A percentile compares a stretch with the other conserved stretches of the same genome.
These are phyloP conservation scores for Neurospora sp. DNA, from an alignment of 495 filamentous ascomycete species.

Conservation along the genomic window DNA sequence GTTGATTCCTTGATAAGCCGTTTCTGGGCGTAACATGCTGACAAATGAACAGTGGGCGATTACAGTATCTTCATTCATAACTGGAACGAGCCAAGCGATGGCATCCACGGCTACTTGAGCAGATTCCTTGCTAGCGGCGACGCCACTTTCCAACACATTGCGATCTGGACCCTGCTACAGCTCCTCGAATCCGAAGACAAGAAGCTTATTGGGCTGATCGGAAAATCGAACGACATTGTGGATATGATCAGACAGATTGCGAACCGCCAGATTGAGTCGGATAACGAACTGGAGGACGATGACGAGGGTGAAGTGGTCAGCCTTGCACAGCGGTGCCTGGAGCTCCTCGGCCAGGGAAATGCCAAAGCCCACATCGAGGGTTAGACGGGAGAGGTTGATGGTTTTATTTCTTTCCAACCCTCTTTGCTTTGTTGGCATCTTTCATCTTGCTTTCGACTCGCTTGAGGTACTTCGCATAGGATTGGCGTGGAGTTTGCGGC, in stretches of 20 bases:
- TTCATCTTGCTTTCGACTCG: conserved; percentile 1
- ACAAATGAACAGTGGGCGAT: conserved; percentile 61
- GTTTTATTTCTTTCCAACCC: conserved; percentile 1
- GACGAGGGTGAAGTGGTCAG: conserved; percentile 88
- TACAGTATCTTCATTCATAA: conserved; percentile 92
- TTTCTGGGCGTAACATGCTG: not conserved
- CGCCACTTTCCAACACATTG: conserved; percentile 97
- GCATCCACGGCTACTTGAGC: conserved; percentile 88
- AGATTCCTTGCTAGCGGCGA: conserved; percentile 91
- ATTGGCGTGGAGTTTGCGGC: conserved; percentile 30
- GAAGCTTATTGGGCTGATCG: conserved; percentile 72
- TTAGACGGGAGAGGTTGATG: conserved; percentile 15
- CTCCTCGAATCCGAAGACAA: conserved; percentile 89
- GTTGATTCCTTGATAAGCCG: conserved; percentile 6
- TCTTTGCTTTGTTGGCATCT: conserved; percentile 17
- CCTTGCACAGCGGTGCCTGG: conserved; percentile 79
- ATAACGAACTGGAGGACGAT: conserved; percentile 77
- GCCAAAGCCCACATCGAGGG: conserved; percentile 48
- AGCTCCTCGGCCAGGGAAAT: conserved; percentile 60
- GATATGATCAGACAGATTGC: conserved; percentile 84
- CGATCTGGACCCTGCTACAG: conserved; percentile 95
- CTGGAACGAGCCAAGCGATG: conserved; percentile 86
- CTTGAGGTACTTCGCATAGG: conserved; percentile 19
- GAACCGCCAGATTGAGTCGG: conserved; percentile 81
- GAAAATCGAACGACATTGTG: conserved; percentile 78